Conservation (phyloP, 768 basidiomycete species). For the Tylopilus rubrobrunneus region DNA sequence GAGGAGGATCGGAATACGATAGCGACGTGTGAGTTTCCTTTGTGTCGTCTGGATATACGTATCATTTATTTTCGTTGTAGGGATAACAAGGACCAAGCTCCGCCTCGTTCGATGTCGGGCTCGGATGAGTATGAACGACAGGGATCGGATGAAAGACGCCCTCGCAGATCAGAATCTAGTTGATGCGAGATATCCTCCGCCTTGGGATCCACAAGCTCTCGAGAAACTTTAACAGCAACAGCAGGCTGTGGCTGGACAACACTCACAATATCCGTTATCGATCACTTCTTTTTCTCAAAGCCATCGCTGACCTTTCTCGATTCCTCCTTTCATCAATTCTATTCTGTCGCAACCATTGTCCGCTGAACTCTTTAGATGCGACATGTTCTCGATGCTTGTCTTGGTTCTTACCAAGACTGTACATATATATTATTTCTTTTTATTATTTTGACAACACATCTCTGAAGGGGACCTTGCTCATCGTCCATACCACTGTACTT, state of each 20-base stretch:
- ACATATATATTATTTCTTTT: background rate
- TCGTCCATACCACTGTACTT: slow-evolving; percentile 11
- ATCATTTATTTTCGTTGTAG: slow-evolving; percentile 31
- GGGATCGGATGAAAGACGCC: slow-evolving; percentile 71
- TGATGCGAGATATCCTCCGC: slow-evolving; percentile 66
- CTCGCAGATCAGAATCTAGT: slow-evolving; percentile 76
- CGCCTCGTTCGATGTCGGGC: slow-evolving; percentile 74
- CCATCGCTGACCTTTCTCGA: background rate
- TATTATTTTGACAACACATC: background rate
- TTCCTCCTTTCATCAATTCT: background rate
- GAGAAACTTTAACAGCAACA: slow-evolving; percentile 29
- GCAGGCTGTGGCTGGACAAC: slow-evolving; percentile 13
- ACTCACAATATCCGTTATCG: slow-evolving; percentile 3
- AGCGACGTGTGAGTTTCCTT: slow-evolving; percentile 55
- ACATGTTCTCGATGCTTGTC: background rate
- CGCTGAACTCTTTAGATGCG: slow-evolving; percentile 1
- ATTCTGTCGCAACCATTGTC: background rate
- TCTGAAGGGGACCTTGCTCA: slow-evolving; percentile 5
- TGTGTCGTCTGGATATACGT: background rate
- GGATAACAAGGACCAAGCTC: slow-evolving; percentile 84
- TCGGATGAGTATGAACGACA: slow-evolving; percentile 73
- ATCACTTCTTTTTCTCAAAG: background rate
- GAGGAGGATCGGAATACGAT: slow-evolving; percentile 81
- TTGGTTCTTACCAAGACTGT: background rate
- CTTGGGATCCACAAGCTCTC: slow-evolving; percentile 55